phyloP scores from a whole-genome alignment of 2,329 filamentous ascomycete species.

The Pseudogymnoascus sp. region DNA sequence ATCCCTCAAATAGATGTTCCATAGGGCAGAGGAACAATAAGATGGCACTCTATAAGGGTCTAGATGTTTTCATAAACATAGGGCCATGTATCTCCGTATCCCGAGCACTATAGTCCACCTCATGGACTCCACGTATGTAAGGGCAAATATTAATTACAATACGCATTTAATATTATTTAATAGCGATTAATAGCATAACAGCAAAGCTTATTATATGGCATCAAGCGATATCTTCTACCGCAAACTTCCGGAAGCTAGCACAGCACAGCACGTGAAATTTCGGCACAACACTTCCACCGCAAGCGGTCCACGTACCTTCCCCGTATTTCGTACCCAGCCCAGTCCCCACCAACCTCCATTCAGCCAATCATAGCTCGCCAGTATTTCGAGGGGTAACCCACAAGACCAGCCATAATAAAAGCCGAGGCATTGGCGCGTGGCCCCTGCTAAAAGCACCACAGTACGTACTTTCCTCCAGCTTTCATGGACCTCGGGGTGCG shows the following conservation, averaged over 20 bases:
- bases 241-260: not conserved
- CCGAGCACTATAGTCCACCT: not conserved
- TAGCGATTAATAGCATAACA: not conserved
- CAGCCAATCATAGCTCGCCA: not conserved
- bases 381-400: not conserved
- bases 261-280: not conserved
- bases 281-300: not conserved
- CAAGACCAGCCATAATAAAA: not conserved
- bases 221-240: not conserved
- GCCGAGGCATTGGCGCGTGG: not conserved
- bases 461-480: not conserved
- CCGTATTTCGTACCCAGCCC: not conserved
- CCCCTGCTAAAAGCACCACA: not conserved
- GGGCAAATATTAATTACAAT: not conserved
- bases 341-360: too few species aligned
- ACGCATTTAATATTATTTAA: not conserved
- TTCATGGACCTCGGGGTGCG: not conserved
- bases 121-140: not conserved
- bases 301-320: not conserved
- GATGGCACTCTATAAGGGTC: not conserved
- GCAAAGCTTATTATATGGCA: not conserved
- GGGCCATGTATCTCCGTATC: too few species aligned
- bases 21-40: too few species aligned
- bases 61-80: not conserved
- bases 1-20: too few species aligned